Evolutionary conservation across 345 rosid species (phyloP), one percentile per base, ranked within the genome.

Genomic region (Aethionema arabicum): DNA sequence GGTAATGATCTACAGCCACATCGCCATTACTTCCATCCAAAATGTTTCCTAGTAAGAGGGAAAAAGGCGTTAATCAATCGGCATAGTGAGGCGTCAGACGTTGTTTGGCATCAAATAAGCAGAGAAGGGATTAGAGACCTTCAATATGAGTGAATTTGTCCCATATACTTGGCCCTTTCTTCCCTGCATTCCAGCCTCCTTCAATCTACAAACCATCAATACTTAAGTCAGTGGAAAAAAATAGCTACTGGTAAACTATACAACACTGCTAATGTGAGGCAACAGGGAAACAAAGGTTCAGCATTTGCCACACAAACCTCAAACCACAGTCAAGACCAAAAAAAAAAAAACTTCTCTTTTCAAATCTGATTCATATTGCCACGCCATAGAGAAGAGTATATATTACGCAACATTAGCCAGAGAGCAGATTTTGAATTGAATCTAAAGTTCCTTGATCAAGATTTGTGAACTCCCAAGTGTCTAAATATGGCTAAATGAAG

Each of bases 151-250:
- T 43, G 63, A 88, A 88, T 64, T 78, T 83, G 59, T 88, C 98
- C 98, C 98, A 88, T 58, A 88, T 86, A 66, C 82, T 79, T 41
- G 89, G 77, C 46, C 96, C 98, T 54, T 86, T 79, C 7, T 83
- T 81, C 21, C 90, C 98, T 50, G 84, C 98, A 36, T 67, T 67
- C 73, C 80, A 68, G 7, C 80, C 98, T 71, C 98, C 98, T 85
- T 91, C 98, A 68, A 91, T 83, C 98, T 88, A 72, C 15, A 66
- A 75, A 72, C 7, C 52, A 48, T 15, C 50, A 62, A 13, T 4
- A 46, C 52, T 59, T 9, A 49, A 15, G 14, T 13, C 33, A 49
- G 3, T 57, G 14, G 41, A 12, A 8, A 11, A 51, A 30, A 32
- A 45, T 0, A 6, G 1, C 2, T 21, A 8, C 1, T 58, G 37